These are phyloP conservation scores for Auricularia cornea DNA, from an alignment of 768 basidiomycete species.

Conservation along the genomic window DNA sequence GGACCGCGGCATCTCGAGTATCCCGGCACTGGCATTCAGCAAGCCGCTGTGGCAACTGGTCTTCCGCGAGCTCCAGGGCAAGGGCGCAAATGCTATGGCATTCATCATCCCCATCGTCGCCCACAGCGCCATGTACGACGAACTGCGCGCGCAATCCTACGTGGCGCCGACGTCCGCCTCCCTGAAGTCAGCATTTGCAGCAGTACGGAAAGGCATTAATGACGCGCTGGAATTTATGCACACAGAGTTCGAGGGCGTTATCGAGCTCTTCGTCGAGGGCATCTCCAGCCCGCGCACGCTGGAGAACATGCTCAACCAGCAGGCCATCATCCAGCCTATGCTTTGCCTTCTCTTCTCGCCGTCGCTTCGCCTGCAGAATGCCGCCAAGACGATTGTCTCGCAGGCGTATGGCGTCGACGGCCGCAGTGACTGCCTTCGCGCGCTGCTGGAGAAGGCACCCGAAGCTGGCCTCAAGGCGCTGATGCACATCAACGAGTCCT, in stretches of 20 bases:
- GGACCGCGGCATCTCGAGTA: not conserved
- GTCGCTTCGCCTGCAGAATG: conserved; percentile 58
- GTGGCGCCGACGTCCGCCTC: conserved; percentile 26
- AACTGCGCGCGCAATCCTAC: conserved; percentile 43
- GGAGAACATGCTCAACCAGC: conserved; percentile 48
- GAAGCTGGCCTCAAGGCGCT: conserved; percentile 63
- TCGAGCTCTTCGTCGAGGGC: conserved; percentile 60
- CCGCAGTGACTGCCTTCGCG: conserved; percentile 80
- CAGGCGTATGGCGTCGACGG: conserved; percentile 80
- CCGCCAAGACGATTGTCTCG: conserved; percentile 72
- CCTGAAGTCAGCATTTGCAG: conserved; percentile 14
- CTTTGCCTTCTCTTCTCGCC: conserved; percentile 77
- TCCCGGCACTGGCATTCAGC: not conserved
- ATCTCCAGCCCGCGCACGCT: conserved; percentile 36
- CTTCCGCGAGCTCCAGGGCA: not conserved
- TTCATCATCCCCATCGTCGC: conserved; percentile 52
- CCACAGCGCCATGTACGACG: conserved; percentile 57
- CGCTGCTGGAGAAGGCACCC: conserved; percentile 60
- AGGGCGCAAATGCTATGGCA: conserved; percentile 39
- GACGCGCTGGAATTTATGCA: conserved; percentile 47
- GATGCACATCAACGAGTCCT: conserved; percentile 55
- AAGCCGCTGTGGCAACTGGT: not conserved
- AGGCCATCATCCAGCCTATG: conserved; percentile 50
- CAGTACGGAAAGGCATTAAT: conserved; percentile 51
- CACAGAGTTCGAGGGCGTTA: conserved; percentile 50